Evolutionary conservation across 2,329 filamentous ascomycete genomes (phyloP).

Genomic region (Penicillium palitans): DNA sequence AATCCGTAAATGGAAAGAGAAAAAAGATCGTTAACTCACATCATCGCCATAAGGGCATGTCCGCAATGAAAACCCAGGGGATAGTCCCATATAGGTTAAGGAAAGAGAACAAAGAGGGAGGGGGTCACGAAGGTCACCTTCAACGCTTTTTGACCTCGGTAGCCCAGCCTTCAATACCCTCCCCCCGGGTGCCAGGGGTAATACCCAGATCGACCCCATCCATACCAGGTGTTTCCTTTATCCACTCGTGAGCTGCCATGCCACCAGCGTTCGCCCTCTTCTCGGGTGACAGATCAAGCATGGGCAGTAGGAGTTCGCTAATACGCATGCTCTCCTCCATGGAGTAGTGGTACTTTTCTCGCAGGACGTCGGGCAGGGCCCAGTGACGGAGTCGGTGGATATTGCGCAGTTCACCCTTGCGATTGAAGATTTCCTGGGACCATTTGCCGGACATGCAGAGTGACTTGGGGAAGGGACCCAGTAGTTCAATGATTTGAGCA

Average conservation of each 20-base stretch:
- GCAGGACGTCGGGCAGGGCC: slow-evolving; percentile 87
- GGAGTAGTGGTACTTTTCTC: slow-evolving; percentile 95
- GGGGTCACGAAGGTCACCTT: slow-evolving; percentile 1
- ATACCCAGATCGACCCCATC: slow-evolving; percentile 73
- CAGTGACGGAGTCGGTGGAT: slow-evolving; percentile 96
- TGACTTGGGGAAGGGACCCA: slow-evolving; percentile 89
- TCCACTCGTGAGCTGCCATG: slow-evolving; percentile 82
- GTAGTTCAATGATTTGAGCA: slow-evolving; percentile 95
- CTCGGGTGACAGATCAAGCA: slow-evolving; percentile 86
- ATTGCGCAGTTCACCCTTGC: slow-evolving; percentile 93
- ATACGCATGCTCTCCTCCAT: slow-evolving; percentile 78
- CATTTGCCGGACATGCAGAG: slow-evolving; percentile 92
- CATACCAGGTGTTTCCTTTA: slow-evolving; percentile 88
- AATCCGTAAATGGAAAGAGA: slow-evolving; percentile 23
- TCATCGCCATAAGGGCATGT: slow-evolving; percentile 18
- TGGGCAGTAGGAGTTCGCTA: slow-evolving; percentile 79
- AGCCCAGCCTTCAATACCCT: slow-evolving; percentile 93
- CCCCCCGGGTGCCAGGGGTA: slow-evolving; percentile 76
- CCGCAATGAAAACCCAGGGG: slow-evolving; percentile 12
- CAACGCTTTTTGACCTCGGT: slow-evolving; percentile 75
- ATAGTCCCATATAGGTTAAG: slow-evolving; percentile 17
- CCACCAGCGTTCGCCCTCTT: slow-evolving; percentile 92
- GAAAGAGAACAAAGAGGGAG: slow-evolving; percentile 6
- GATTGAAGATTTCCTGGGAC: slow-evolving; percentile 98
- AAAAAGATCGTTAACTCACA: slow-evolving; percentile 32